Conservation (phyloP, 2,329 filamentous ascomycete species). For the Cercospora zeae-maydis region DNA sequence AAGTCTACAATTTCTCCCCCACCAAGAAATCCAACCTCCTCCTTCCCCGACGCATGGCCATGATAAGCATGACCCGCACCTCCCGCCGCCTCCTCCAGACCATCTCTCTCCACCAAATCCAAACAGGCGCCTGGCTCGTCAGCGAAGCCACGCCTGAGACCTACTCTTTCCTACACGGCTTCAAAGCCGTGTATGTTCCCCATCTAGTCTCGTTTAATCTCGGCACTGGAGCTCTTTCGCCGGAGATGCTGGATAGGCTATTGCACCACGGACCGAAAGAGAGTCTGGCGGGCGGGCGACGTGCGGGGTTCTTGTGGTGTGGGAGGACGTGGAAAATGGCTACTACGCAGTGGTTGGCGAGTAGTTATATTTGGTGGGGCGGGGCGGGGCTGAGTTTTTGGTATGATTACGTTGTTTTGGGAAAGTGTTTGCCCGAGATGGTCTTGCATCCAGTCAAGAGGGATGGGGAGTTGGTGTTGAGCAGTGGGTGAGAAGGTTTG, state of each 20-base stretch:
- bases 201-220: constrained; percentile 74
- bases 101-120: constrained; percentile 9
- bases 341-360: constrained; percentile 1
- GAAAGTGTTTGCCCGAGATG: constrained; percentile 3
- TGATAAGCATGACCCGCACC: constrained; percentile 68
- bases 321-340: constrained; percentile 2
- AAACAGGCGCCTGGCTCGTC: constrained; percentile 52
- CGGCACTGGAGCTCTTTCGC: constrained; percentile 47
- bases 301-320: constrained; percentile 7
- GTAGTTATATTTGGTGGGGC: constrained; percentile 14
- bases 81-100: constrained; percentile 63
- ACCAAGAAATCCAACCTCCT: not conserved
- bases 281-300: constrained; percentile 2
- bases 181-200: constrained; percentile 71
- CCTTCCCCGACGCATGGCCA: constrained; percentile 64
- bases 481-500: not conserved
- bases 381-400: constrained; percentile 4
- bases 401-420: constrained; percentile 7
- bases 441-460: constrained; percentile 13
- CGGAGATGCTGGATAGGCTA: constrained; percentile 45
- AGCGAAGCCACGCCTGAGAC: constrained; percentile 75
- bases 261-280: constrained; percentile 19
- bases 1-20: constrained; percentile 49
- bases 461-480: not conserved
- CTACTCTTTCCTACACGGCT: constrained; percentile 71